Evolutionary conservation across 345 rosid species (phyloP).

Genomic region (Citropsis articulata): DNA sequence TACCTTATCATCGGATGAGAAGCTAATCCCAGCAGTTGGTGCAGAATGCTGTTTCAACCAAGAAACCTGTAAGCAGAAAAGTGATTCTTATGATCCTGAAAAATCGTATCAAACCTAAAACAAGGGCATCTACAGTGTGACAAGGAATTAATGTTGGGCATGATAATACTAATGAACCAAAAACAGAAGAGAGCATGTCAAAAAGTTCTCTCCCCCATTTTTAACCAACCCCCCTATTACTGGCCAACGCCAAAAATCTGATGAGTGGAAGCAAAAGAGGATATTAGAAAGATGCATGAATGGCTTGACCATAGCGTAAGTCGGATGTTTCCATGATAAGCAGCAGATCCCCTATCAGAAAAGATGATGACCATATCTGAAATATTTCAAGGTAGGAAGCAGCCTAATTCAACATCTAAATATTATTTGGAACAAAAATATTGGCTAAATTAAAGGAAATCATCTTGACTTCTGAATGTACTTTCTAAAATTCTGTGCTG

Average conservation of each 20-base stretch:
- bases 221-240: background rate
- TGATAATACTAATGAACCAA: background rate
- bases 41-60: conserved; percentile 99
- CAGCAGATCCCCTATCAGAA: background rate
- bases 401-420: background rate
- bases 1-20: conserved; percentile 97
- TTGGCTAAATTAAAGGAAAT: background rate
- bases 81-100: conserved; percentile 5
- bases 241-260: background rate
- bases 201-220: background rate
- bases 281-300: background rate
- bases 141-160: too few species aligned
- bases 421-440: background rate
- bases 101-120: conserved; percentile 1
- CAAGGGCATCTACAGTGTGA: background rate
- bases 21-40: conserved; percentile 90
- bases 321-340: background rate
- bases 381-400: background rate
- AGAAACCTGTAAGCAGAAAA: conserved; percentile 56
- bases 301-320: background rate
- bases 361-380: background rate
- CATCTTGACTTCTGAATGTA: background rate
- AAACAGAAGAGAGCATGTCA: background rate
- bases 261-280: background rate
- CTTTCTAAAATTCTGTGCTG: background rate